A percentile compares a stretch with the other conserved stretches of the same genome.
These are phyloP conservation scores for Verticillium dahliae DNA, from an alignment of 2,329 filamentous ascomycete species.

Conservation along the genomic window DNA sequence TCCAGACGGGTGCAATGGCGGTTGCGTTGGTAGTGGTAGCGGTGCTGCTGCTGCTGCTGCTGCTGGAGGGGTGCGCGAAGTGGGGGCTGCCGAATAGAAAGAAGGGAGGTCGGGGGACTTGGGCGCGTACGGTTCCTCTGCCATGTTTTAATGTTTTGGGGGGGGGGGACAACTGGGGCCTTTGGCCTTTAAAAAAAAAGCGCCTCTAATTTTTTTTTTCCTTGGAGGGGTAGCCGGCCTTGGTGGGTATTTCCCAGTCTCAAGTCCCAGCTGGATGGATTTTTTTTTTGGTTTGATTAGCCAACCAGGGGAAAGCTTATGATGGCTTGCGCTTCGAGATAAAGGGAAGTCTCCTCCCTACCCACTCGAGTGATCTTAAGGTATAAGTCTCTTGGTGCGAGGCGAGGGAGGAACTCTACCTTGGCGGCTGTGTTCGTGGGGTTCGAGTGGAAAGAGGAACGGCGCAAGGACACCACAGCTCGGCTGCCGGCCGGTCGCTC, in stretches of 20 bases:
- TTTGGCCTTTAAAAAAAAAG: neutral
- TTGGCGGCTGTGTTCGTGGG: neutral
- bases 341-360: neutral
- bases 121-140: constrained; percentile 47
- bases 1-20: constrained; percentile 14
- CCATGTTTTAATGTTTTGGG: constrained; percentile 32
- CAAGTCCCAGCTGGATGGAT: neutral
- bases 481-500: neutral
- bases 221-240: neutral
- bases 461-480: neutral
- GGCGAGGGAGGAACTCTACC: neutral
- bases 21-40: constrained; percentile 20
- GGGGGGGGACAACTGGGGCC: neutral
- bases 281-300: neutral
- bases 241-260: neutral
- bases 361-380: neutral
- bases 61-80: constrained; percentile 19
- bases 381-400: neutral
- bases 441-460: neutral
- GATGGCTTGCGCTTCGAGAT: neutral
- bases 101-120: constrained; percentile 54
- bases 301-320: neutral
- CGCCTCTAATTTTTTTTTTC: neutral
- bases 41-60: constrained; percentile 19
- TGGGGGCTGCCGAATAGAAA: constrained; percentile 35